Conservation (phyloP, 2,329 filamentous ascomycete species). For the Ophiocordyceps robertsii region DNA sequence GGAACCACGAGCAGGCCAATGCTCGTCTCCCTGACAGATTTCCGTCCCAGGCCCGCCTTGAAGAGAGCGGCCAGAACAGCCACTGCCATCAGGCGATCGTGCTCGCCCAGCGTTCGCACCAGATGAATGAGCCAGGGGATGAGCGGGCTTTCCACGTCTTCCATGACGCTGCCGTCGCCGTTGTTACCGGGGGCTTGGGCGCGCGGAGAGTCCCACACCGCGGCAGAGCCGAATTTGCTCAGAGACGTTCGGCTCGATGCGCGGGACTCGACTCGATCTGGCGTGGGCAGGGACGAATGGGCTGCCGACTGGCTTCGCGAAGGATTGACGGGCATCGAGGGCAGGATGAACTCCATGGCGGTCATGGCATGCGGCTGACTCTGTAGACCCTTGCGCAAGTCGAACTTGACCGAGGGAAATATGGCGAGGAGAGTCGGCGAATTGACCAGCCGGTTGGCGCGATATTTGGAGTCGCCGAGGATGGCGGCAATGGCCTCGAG, state of each 20-base stretch:
- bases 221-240: constrained; percentile 14
- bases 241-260: constrained; percentile 14
- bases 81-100: constrained; percentile 54
- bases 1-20: constrained; percentile 58
- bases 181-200: constrained; percentile 12
- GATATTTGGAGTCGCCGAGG: constrained; percentile 64
- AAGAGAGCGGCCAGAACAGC: constrained; percentile 57
- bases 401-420: constrained; percentile 47
- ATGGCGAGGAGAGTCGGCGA: constrained; percentile 57
- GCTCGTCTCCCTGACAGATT: constrained; percentile 43
- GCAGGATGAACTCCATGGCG: constrained; percentile 54
- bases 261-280: constrained; percentile 14
- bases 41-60: constrained; percentile 51
- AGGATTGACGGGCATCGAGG: constrained; percentile 33
- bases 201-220: constrained; percentile 18
- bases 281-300: constrained; percentile 9
- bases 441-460: constrained; percentile 57
- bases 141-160: constrained; percentile 56
- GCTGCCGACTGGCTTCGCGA: constrained; percentile 13
- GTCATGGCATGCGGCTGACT: constrained; percentile 30
- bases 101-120: constrained; percentile 40
- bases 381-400: constrained; percentile 31
- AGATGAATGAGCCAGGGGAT: constrained; percentile 61
- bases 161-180: constrained; percentile 24
- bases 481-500: constrained; percentile 68